These are phyloP conservation scores for Verticillium dahliae DNA, from an alignment of 2,329 filamentous ascomycete species.

Conservation along the genomic window DNA sequence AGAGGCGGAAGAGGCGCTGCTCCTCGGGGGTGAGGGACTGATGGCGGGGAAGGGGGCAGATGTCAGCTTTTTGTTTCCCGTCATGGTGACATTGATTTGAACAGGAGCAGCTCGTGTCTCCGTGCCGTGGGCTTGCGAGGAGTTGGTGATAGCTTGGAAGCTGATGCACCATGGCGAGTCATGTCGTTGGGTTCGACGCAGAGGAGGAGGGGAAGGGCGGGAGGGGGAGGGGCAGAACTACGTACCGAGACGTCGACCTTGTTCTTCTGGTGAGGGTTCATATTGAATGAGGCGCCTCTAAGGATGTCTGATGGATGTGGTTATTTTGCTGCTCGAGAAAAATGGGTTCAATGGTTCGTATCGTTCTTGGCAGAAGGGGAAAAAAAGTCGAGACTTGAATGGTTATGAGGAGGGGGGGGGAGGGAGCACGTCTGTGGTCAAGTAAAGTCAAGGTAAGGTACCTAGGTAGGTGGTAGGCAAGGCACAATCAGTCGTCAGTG, in stretches of 20 bases:
- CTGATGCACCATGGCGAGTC: slow-evolving; percentile 4
- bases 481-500: neutral
- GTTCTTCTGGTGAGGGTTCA: slow-evolving; percentile 98
- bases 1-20: slow-evolving; percentile 92
- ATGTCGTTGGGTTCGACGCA: slow-evolving; percentile 6
- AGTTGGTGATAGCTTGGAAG: slow-evolving; percentile 12
- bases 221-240: slow-evolving; percentile 17
- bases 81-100: no score
- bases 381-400: neutral
- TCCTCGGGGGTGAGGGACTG: slow-evolving; percentile 91
- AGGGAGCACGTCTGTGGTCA: neutral
- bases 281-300: slow-evolving; percentile 31
- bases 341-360: neutral
- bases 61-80: no score
- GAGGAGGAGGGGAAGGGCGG: slow-evolving; percentile 6
- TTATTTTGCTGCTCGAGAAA: neutral
- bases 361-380: neutral
- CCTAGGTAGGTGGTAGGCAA: neutral
- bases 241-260: slow-evolving; percentile 94
- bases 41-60: neutral
- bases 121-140: no score
- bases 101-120: no score
- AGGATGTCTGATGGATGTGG: neutral
- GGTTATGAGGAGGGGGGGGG: neutral
- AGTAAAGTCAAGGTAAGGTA: no score